phyloP scores from a whole-genome alignment of 495 filamentous ascomycete genomes.

The Penicillium canariense region DNA sequence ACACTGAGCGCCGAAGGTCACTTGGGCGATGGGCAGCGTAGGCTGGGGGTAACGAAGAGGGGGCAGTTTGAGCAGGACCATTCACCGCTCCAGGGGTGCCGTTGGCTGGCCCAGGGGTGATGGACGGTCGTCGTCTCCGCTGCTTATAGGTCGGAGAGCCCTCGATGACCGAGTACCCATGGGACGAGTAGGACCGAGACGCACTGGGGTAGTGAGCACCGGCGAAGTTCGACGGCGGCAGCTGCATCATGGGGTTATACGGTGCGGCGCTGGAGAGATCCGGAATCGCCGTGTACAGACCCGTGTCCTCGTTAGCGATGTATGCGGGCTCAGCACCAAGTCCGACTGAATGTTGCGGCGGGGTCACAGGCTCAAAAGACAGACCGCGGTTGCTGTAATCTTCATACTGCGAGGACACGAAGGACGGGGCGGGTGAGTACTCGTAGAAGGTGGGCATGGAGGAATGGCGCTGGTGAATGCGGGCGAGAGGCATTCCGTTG shows the following conservation, averaged over 20 bases:
- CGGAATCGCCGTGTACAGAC: conserved; percentile 90
- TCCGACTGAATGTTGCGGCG: conserved; percentile 80
- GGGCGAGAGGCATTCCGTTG: conserved; percentile 78
- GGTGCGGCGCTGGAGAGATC: conserved; percentile 58
- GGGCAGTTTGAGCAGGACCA: conserved; percentile 51
- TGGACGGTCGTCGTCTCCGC: conserved; percentile 85
- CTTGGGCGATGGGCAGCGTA: conserved; percentile 71
- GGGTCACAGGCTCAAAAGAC: conserved; percentile 94
- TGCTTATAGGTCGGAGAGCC: conserved; percentile 99
- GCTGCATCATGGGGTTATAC: conserved; percentile 83
- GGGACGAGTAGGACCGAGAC: conserved; percentile 70
- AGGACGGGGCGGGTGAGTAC: conserved; percentile 96
- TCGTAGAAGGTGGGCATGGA: conserved; percentile 98
- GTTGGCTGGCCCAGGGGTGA: conserved; percentile 69
- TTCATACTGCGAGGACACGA: conserved; percentile 93
- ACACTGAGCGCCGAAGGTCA: conserved; percentile 88
- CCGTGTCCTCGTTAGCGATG: conserved; percentile 95
- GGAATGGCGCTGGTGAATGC: conserved; percentile 83
- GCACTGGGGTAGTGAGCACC: conserved; percentile 68
- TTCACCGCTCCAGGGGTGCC: conserved; percentile 62
- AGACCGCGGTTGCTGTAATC: conserved; percentile 96
- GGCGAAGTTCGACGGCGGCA: conserved; percentile 82
- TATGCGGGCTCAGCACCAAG: conserved; percentile 88
- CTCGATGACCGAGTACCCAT: conserved; percentile 93
- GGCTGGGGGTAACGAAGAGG: conserved; percentile 36